Evolutionary conservation across 2,329 filamentous ascomycete genomes (phyloP).

Genomic region (Harringtonia lauricola): DNA sequence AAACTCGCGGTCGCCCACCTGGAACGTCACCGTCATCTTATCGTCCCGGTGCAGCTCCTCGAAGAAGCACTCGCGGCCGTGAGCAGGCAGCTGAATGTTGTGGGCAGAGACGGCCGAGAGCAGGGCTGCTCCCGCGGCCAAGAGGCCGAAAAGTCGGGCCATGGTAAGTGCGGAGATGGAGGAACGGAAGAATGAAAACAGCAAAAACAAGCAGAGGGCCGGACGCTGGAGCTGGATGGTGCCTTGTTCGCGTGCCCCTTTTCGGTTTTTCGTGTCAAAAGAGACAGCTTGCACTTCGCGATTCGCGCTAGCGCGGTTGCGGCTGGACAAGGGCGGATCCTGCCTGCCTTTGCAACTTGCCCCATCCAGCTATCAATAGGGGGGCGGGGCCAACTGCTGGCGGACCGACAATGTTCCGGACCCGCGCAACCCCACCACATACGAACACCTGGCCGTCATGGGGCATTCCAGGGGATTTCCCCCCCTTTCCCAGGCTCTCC

Average conservation of each 20-base stretch:
- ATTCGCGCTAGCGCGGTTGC: slow-evolving; percentile 4
- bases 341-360: not conserved
- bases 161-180: too few relatives aligned
- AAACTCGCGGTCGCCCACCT: slow-evolving; percentile 94
- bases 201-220: not conserved
- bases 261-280: slow-evolving; percentile 1
- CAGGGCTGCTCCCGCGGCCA: slow-evolving; percentile 42
- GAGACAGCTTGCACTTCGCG: slow-evolving; percentile 12
- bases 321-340: too few relatives aligned
- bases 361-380: not conserved
- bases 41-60: slow-evolving; percentile 87
- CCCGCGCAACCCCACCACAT: not conserved
- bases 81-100: slow-evolving; percentile 90
- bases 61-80: slow-evolving; percentile 96
- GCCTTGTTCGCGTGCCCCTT: slow-evolving; percentile 6
- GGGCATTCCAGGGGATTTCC: too few relatives aligned
- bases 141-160: slow-evolving; percentile 15
- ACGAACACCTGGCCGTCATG: too few relatives aligned
- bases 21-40: slow-evolving; percentile 97
- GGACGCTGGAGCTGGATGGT: too few relatives aligned
- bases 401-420: not conserved
- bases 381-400: not conserved
- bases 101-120: slow-evolving; percentile 61
- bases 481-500: too few relatives aligned
- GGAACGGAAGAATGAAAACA: not conserved